Conservation (phyloP, 108 stramenopile genomes). For the Skeletonema menzelii region DNA sequence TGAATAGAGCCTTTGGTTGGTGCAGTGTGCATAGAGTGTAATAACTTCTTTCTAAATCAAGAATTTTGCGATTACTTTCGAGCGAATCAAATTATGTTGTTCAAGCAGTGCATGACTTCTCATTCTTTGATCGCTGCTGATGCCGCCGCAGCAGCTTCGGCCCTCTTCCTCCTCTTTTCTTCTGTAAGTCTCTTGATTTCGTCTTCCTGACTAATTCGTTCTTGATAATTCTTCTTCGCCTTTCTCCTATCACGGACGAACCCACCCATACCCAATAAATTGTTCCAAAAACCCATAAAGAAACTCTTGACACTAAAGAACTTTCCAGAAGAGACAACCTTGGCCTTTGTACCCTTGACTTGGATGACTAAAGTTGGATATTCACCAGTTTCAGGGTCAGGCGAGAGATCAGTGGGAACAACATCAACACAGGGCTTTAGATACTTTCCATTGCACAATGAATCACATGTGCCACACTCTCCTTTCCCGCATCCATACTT, state of each 20-base stretch:
- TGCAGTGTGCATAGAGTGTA: not conserved
- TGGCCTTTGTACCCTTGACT: constrained; percentile 68
- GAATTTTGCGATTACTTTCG: no score
- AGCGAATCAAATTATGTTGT: no score
- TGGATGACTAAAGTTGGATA: constrained; percentile 43
- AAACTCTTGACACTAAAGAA: constrained; percentile 75
- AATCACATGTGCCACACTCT: constrained; percentile 91
- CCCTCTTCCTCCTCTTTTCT: constrained; percentile 55
- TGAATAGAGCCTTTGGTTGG: not conserved
- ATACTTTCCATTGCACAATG: constrained; percentile 82
- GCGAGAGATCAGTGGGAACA: constrained; percentile 52
- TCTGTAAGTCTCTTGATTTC: constrained; percentile 54
- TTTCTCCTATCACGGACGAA: constrained; percentile 70
- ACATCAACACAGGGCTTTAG: constrained; percentile 73
- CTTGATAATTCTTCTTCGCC: constrained; percentile 76
- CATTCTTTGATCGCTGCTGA: not conserved
- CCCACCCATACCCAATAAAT: constrained; percentile 84
- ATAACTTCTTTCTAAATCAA: not conserved
- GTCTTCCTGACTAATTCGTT: constrained; percentile 71
- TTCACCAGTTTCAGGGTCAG: constrained; percentile 40
- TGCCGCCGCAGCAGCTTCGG: constrained; percentile 15
- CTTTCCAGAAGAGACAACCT: constrained; percentile 63
- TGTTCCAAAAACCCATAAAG: constrained; percentile 85
- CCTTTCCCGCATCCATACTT: constrained; percentile 93
- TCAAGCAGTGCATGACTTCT: not conserved